Conservation (phyloP, 257 asterid species). For the Verbascum thapsus region DNA sequence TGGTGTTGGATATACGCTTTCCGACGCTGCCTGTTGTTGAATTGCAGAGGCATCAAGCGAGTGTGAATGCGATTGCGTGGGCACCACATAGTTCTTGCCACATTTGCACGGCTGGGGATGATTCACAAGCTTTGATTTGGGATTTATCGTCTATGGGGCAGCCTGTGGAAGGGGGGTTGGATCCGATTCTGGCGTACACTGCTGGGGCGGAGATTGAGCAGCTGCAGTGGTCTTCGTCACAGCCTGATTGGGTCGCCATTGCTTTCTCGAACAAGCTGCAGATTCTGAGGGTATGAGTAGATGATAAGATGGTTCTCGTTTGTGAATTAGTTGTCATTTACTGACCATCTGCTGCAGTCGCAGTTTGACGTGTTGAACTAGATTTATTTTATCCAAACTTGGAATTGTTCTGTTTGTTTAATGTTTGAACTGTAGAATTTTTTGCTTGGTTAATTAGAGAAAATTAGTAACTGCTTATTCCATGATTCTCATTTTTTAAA, state of each 20-base stretch:
- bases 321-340: constrained; percentile 36
- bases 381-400: constrained; percentile 26
- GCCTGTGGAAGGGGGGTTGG: constrained; percentile 93
- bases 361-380: constrained; percentile 30
- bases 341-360: constrained; percentile 34
- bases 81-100: constrained; percentile 99
- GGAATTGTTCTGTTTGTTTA: constrained; percentile 34
- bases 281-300: constrained; percentile 90
- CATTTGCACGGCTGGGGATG: constrained; percentile 97
- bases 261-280: constrained; percentile 96
- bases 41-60: constrained; percentile 92
- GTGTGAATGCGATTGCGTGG: constrained; percentile 98
- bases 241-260: constrained; percentile 99
- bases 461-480: constrained; percentile 26
- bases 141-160: constrained; percentile 93
- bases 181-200: constrained; percentile 93
- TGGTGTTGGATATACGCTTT: constrained; percentile 85
- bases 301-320: constrained; percentile 37
- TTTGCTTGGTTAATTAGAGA: constrained; percentile 31
- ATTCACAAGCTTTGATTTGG: constrained; percentile 97
- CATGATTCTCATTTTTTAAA: constrained; percentile 21
- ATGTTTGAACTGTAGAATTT: constrained; percentile 35
- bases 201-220: constrained; percentile 97
- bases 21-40: constrained; percentile 94
- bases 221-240: constrained; percentile 97